A percentile compares a stretch with the other conserved stretches of the same genome.
Evolutionary conservation across 2,329 filamentous ascomycete genomes (phyloP).

Genomic region (Ambrosiella cleistominuta): DNA sequence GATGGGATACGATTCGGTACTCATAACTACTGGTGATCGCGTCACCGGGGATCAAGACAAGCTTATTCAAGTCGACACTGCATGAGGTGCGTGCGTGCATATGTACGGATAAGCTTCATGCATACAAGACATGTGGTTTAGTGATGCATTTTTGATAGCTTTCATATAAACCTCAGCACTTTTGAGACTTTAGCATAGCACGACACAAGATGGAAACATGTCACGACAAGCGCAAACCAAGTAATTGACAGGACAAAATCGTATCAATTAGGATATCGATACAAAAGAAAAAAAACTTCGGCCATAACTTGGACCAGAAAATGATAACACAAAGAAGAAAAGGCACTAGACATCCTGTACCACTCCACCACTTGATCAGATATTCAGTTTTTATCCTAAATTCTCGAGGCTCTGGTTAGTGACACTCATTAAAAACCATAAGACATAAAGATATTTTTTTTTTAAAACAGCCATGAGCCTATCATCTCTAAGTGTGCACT

Average conservation of each 20-base stretch:
- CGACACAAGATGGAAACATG: not conserved
- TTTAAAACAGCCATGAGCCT: not conserved
- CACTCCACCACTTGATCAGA: not conserved
- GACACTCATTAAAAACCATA: not conserved
- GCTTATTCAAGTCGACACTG: not conserved
- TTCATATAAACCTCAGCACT: not conserved
- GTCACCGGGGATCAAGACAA: not conserved
- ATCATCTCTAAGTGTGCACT: not conserved
- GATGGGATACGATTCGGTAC: too few relatives aligned
- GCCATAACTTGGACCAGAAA: not conserved
- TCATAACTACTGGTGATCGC: not conserved
- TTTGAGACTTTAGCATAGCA: not conserved
- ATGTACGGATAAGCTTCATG: not conserved
- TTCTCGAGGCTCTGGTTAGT: not conserved
- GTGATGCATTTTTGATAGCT: not conserved
- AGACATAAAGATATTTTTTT: not conserved
- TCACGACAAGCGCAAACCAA: not conserved
- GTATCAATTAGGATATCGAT: not conserved
- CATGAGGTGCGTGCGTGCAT: not conserved
- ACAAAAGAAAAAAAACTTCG: not conserved
- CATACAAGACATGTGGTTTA: not conserved
- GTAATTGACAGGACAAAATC: not conserved
- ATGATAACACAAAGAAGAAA: not conserved
- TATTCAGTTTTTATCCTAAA: not conserved
- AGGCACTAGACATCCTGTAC: not conserved